Evolutionary conservation across 2,329 filamentous ascomycete species (phyloP), one percentile per base, ranked within the genome.

Genomic region (Pestalotiopsis sp.): DNA sequence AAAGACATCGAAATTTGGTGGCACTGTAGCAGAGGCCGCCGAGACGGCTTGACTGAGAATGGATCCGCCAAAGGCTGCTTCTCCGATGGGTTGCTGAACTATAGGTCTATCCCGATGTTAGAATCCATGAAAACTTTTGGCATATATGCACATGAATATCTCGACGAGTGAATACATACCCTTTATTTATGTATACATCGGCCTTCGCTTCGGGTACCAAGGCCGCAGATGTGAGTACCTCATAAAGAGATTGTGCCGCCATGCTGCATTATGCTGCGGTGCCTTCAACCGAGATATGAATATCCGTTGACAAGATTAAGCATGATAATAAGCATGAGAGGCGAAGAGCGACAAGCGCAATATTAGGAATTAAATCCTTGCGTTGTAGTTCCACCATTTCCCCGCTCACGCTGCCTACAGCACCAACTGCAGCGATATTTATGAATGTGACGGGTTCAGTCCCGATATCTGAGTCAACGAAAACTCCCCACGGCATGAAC

Each of bases 21-120:
- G 17, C 9, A 72, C 69, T 9, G 70, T 73, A 1, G 69, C 57
- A 23, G n/a, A 64, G 38, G 70, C 69, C 20, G 71, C 70, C 13
- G 69, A 70, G n/a, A 72, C 38, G 13, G 70, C 69, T 58, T 72
- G 70, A n/a, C 64, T 36, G 13, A 66, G 39, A 3, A 66, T 25
- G 11, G 64, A 66, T 6, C 64, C 64, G 36, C 64, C 64, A 25
- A 66, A 66, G 4, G 64, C 64, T 17, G 25, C 49, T 5, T 66
- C 64, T 14, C 64, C 64, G 3, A 66, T 13, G 2, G 64, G 64
- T 25, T 66, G 64, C 64, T 57, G 41, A 6, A 66, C 57, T 4
- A 66, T 23, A 38, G 64, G 31, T 38, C 64, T 66, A 23, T 9
- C 23, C 58, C 9, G 20, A 5, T 59, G 17, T 27, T 36, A 17